Percentiles rank a stretch among this genome's conserved stretches.
phyloP scores from a whole-genome alignment of 352 stramenopile species.

The Pythium brassicae region DNA sequence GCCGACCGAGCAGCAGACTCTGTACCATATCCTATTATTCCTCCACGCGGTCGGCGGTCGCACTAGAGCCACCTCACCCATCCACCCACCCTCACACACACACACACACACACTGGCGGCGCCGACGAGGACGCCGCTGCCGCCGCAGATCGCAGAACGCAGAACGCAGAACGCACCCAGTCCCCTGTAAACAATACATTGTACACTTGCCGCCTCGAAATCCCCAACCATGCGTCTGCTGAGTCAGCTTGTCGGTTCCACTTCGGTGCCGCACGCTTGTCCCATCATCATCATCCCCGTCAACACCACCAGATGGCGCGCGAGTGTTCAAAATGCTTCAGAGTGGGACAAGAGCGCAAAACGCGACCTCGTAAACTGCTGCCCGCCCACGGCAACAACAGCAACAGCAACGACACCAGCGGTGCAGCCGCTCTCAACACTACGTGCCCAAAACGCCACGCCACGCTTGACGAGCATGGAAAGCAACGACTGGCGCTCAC shows the following conservation, averaged over 20 bases:
- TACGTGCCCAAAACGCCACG: too few species aligned
- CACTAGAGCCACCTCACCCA: neutral
- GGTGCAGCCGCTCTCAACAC: too few species aligned
- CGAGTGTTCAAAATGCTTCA: neutral
- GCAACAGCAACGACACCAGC: too few species aligned
- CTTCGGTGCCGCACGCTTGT: neutral
- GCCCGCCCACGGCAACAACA: too few species aligned
- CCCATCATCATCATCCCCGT: neutral
- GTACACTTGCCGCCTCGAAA: neutral
- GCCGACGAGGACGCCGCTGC: too few species aligned
- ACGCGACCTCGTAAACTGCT: too few species aligned
- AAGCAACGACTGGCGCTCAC: too few species aligned
- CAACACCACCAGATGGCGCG: neutral
- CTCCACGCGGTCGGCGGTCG: neutral
- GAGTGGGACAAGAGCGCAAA: too few species aligned
- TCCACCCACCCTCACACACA: too few species aligned
- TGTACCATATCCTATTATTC: slow-evolving; percentile 62
- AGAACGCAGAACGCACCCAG: neutral
- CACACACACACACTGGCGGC: too few species aligned
- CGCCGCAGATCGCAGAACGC: neutral
- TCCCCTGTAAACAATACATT: neutral
- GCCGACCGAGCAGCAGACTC: neutral
- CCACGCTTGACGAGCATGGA: too few species aligned
- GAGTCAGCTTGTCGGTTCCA: neutral
- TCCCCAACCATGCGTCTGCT: neutral